A percentile compares a stretch with the other conserved stretches of the same genome.
Evolutionary conservation across 306 rosid genomes (phyloP).

Genomic region (Pyrus pyrifolia): DNA sequence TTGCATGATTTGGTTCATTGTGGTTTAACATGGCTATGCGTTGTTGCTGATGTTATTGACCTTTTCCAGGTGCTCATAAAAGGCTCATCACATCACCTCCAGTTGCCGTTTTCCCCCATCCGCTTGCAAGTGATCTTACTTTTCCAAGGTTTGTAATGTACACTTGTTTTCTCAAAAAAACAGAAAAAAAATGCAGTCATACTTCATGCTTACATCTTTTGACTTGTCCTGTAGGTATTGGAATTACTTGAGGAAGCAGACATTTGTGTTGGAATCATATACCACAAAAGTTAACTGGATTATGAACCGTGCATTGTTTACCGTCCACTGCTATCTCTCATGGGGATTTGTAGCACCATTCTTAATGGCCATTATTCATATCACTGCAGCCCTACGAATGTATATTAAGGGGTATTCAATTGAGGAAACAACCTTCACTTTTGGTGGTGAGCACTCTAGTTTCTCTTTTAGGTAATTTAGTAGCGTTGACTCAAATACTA

Average conservation of each 20-base stretch:
- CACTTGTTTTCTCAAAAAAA: neutral
- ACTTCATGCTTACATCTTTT: slow-evolving; percentile 14
- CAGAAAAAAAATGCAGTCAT: neutral
- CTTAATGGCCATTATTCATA: slow-evolving; percentile 62
- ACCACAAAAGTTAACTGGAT: slow-evolving; percentile 64
- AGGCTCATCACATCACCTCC: slow-evolving; percentile 91
- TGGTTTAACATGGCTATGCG: neutral
- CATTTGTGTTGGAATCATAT: slow-evolving; percentile 95
- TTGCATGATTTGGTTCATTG: neutral
- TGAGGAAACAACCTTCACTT: slow-evolving; percentile 48
- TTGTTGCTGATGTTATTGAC: slow-evolving; percentile 11
- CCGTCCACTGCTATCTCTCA: slow-evolving; percentile 75
- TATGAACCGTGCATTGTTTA: slow-evolving; percentile 92
- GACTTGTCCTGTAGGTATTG: slow-evolving; percentile 62
- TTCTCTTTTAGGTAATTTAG: slow-evolving; percentile 34
- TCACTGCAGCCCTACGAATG: slow-evolving; percentile 55
- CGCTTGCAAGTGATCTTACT: slow-evolving; percentile 92
- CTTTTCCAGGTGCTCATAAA: slow-evolving; percentile 73
- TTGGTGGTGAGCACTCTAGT: slow-evolving; percentile 62
- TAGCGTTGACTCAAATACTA: slow-evolving; percentile 19
- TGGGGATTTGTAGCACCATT: slow-evolving; percentile 94
- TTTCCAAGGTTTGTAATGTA: slow-evolving; percentile 68
- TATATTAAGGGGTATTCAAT: slow-evolving; percentile 44
- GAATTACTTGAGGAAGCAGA: slow-evolving; percentile 99
- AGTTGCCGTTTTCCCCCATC: slow-evolving; percentile 95